Conservation (phyloP, 805 yeast genomes). For the Hanseniaspora lindneri region DNA sequence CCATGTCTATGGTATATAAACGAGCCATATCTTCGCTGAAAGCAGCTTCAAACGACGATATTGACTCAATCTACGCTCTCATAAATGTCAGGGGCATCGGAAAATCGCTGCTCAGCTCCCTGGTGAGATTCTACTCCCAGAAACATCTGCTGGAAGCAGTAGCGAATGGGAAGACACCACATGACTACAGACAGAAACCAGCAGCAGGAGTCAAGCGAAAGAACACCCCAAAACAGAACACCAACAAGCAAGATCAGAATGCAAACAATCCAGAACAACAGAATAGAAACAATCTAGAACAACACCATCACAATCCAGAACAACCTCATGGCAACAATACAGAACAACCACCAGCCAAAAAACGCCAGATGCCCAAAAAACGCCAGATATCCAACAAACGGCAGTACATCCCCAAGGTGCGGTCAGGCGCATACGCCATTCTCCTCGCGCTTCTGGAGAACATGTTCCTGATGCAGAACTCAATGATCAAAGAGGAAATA, state of each 20-base stretch:
- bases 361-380: no score
- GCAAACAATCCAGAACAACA: no score
- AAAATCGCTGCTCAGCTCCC: slow-evolving; percentile 44
- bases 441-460: slow-evolving; percentile 43
- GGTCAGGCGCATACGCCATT: slow-evolving; percentile 81
- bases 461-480: slow-evolving; percentile 31
- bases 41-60: slow-evolving; percentile 17
- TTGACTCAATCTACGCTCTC: slow-evolving; percentile 41
- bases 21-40: neutral
- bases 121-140: slow-evolving; percentile 49
- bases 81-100: slow-evolving; percentile 58
- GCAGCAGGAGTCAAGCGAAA: neutral
- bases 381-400: slow-evolving; percentile 23
- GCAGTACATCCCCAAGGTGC: slow-evolving; percentile 55
- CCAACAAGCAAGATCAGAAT: no score
- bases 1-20: neutral
- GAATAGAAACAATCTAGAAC: neutral
- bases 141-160: slow-evolving; percentile 39
- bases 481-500: slow-evolving; percentile 53
- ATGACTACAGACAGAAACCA: slow-evolving; percentile 13
- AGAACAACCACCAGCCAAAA: no score
- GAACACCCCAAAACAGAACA: no score
- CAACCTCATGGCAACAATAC: no score
- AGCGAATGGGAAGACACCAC: slow-evolving; percentile 20
- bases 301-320: slow-evolving; percentile 21